Evolutionary conservation across 352 stramenopile genomes (phyloP).

Genomic region (Poterioochromonas sp.): DNA sequence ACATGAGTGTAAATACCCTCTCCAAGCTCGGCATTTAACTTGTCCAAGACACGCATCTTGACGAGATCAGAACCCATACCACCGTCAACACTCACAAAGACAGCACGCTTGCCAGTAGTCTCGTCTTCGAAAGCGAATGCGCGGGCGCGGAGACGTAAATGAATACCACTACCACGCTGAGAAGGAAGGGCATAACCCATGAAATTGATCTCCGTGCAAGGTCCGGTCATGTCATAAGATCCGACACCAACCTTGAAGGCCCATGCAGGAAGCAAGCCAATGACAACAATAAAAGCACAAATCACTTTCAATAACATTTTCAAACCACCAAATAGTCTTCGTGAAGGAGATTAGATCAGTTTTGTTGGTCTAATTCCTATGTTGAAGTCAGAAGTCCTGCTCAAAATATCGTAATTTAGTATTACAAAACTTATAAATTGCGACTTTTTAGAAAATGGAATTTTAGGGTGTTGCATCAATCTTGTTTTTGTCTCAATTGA

Average conservation of each 20-base stretch:
- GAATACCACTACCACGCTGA: constrained; percentile 64
- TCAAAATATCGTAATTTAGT: no score
- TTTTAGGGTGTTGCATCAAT: no score
- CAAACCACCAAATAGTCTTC: no score
- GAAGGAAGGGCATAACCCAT: constrained; percentile 71
- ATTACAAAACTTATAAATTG: no score
- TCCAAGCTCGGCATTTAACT: constrained; percentile 50
- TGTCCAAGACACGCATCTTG: constrained; percentile 60
- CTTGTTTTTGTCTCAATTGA: no score
- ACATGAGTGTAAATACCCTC: constrained; percentile 21
- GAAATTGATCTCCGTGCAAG: constrained; percentile 58
- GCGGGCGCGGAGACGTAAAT: constrained; percentile 67
- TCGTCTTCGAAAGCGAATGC: constrained; percentile 61
- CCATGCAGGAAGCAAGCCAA: constrained; percentile 42
- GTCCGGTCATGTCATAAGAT: constrained; percentile 71
- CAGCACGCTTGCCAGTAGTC: constrained; percentile 39
- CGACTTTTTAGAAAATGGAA: no score
- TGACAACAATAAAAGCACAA: no score
- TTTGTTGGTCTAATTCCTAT: no score
- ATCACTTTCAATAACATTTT: no score
- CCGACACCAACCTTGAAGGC: constrained; percentile 52
- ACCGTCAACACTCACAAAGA: constrained; percentile 73
- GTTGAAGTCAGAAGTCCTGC: no score
- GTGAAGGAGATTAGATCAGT: no score
- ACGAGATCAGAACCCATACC: constrained; percentile 76